Base-by-base conservation (phyloP, 2,329 filamentous ascomycete species). In the Calonectria multiphialidica region DNA sequence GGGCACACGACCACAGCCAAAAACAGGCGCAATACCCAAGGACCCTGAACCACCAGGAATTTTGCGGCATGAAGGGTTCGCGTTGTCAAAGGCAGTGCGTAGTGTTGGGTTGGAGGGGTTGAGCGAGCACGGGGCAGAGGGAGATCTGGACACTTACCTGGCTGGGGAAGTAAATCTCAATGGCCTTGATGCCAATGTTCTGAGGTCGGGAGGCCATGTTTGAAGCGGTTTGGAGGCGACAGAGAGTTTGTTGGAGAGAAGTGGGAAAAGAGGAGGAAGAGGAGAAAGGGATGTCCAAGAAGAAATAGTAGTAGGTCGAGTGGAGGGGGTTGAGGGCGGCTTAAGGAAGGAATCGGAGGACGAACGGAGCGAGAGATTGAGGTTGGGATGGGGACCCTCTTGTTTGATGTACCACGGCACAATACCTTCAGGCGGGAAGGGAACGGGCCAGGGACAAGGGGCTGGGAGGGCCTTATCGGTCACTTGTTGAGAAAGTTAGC, bases 181-280 rank as follows among this genome's bases (percentile, higher is more conserved):
- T 94, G 93, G 94, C 94, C 89, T 97, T 96, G 84, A 97, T 95
- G 90, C 94, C 94, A 85, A 97, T 93, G 87, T 96, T 96, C 86
- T 95, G 92, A 77, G 94, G 93, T 86, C 93, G 93, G 79, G 92
- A 84, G 82, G 93, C 90, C 93, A 95, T 96, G 71, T 74, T 87
- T 80, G 76, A 76, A 67, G 64, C 66, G 64, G 25, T 66, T 62
- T 64, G 49, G 63, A 44, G 33, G 49, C 50, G 25, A 55, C n/a
- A 23, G 35, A 45, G 37, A 65, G 57, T 45, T 40, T 55, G 21
- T 42, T 44, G 68, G 71, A 62, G 40, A 70, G 57, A 74, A 62
- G 70, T 73, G 66, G 67, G 59, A 68, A 68, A 66, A 72, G 72
- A 75, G 71, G 66, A 76, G 66, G 71, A 67, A 33, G 50, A 45